Base-by-base conservation (phyloP, 2,329 filamentous ascomycete genomes). In the Alternaria conjuncta region DNA sequence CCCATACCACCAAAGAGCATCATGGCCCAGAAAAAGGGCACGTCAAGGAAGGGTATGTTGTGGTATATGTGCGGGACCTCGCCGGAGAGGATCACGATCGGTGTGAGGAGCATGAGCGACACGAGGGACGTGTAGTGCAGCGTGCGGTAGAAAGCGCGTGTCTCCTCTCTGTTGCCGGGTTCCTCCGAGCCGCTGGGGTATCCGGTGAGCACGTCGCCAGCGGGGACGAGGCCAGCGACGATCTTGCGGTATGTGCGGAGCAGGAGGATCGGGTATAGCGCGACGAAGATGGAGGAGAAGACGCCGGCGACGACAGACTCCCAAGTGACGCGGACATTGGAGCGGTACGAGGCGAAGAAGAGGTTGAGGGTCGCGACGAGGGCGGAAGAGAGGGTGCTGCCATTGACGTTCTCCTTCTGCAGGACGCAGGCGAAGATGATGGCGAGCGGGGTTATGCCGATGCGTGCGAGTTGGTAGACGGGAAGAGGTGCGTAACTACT, bases 1-100 rank as follows among this genome's bases (percentile, higher is more conserved):
- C 82, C 83, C 7, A 84, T 71, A 2, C 83, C 83, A 3, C 83
- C 84, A 59, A 84, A 84, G 5, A 82, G 68, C 43, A 84, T 82
- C 80, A 86, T 83, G 45, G 86, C 75, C 85, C 85, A 87, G 76
- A 86, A 86, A 72, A 84, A 87, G 3, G 84, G 84, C 1, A 86
- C 83, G 61, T 87, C 85, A 11, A 87, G 79, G 73, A 86, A 84
- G 57, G 86, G 86, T 59, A 85, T 85, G 63, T 86, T 86, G 18
- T 83, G 81, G 56, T 79, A 78, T 32, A 87, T 85, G 59, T 84
- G 79, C 6, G 75, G 71, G 3, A 85, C 68, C 56, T 86, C 85
- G 30, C 85, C 85, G 2, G 82, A 84, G 18, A 87, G 64, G 25
- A 86, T 70, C 20, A 85, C 80, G 46, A 86, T 79, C 1, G 85